Base-by-base conservation (phyloP, 2,329 filamentous ascomycete genomes). In the Venturia carpophila region DNA sequence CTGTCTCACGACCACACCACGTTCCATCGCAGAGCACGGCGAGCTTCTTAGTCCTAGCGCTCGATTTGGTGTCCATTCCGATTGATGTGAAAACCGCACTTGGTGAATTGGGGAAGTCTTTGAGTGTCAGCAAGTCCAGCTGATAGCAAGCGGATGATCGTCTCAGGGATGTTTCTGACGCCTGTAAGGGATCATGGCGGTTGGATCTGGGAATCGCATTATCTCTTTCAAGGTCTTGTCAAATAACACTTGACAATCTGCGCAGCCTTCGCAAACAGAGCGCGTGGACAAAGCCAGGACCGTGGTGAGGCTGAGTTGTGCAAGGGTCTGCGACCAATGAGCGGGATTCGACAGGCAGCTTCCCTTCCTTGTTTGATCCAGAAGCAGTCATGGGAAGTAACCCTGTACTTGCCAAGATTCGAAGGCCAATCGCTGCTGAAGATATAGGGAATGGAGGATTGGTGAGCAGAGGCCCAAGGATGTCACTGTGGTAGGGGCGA, bases 1-100 rank as follows among this genome's bases (percentile, higher is more conserved):
- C 72, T 1, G 74, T 75, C 45, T 75, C 73, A 42, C 73, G 69
- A 5, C 74, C 74, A 11, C 73, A 73, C 0, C 67, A 66, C 17
- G 67, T 67, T 15, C 67, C 67, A 27, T 69, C 68, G 43, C 39
- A 47, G 58, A 67, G 27, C 4, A 62, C 60, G 7, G 43, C 60
- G 21, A 62, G 11, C n/a, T 62, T 62, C 30, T 62, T 62, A 10
- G 60, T 17, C 21, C 37, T 58, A 11, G 37, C 37, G 27, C 1
- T 56, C n/a, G 52, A n/a, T 56, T 56, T n/a, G 27, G 27, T n/a
- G 52, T 27, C 30, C 52, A 58, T 58, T 9, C 37, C 37, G 37
- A 19, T 11, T 58, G 4, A 15, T 17, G 15, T 27, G 4, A 3
- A 24, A n/a, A 37, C 19, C 15, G 30, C 21, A 58, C 15, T 24